Base-by-base conservation (phyloP, 176 grass and related monocot species). In the Bolboschoenus planiculmis region DNA sequence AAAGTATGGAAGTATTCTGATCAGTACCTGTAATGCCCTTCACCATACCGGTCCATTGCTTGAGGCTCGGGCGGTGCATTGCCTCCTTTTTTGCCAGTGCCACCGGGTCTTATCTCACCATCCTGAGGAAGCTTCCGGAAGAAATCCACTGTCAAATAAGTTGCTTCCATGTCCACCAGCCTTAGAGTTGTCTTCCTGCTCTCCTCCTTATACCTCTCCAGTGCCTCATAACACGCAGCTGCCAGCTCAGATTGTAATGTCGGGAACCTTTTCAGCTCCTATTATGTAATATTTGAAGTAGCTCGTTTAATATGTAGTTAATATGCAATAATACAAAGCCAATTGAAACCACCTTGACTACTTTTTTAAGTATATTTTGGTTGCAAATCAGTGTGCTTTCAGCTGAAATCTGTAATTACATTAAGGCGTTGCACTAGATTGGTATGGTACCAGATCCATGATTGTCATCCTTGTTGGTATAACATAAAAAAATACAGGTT, bases 161-260 rank as follows among this genome's bases (percentile, higher is more conserved):
- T 46, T 23, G 92, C 73, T 79, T 94, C 92, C 92, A 94, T 94
- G 68, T 94, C 92, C 11, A 94, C 92, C 0, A 94, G 85, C 51
- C 89, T 84, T 46, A 94, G 67, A 30, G 92, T 65, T 35, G 92
- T 94, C 83, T 68, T 85, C 8, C 80, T 84, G 29, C 92, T 77
- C 30, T 94, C 92, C 44, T 94, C 92, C n/a, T 87, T 78, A 3
- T 87, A 94, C 43, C 58, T 83, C 73, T 91, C 92, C 40, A 94
- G 61, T 13, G 89, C 83, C 58, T 91, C 83, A 30, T 89, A 88
- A 7, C 79, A 76, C 2, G 92, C 85, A 2, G 89, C 86, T 10
- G 87, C 92, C 27, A 94, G 76, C 2, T 87, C 92, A 13, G 87
- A 34, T 94, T 90, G 89, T 48, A 94, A 86, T 20, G 87, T 84